Percentiles rank a stretch among this genome's conserved stretches.
phyloP scores from a whole-genome alignment of 768 basidiomycete genomes.

The Artomyces pyxidatus region DNA sequence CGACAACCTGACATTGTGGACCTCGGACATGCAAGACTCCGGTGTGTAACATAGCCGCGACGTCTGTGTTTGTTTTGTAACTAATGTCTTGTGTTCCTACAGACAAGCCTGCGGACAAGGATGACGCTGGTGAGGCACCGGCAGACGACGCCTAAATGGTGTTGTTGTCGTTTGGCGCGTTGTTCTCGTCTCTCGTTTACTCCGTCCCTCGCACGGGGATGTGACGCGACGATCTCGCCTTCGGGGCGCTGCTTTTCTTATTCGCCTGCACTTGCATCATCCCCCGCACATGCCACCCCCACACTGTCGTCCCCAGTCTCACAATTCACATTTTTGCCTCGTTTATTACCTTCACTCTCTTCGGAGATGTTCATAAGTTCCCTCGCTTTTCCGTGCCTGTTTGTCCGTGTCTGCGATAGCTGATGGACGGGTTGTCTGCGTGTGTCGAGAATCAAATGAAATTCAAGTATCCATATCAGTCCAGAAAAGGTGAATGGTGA shows the following conservation, averaged over 20 bases:
- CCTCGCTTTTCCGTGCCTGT: too few species aligned
- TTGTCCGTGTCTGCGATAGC: too few species aligned
- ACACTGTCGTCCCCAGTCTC: constrained; percentile 7
- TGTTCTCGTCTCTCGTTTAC: constrained; percentile 6
- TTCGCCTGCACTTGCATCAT: constrained; percentile 4
- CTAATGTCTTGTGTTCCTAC: constrained; percentile 15
- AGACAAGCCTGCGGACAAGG: constrained; percentile 72
- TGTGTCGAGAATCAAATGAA: too few species aligned
- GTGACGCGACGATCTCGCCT: neutral
- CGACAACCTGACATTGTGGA: constrained; percentile 98
- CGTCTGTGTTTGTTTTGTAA: neutral
- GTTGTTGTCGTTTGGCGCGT: constrained; percentile 3
- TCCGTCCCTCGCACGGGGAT: neutral
- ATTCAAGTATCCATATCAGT: too few species aligned
- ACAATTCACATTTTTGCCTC: constrained; percentile 9
- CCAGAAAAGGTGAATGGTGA: too few species aligned
- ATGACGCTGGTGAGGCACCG: constrained; percentile 52
- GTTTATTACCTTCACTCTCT: constrained; percentile 1
- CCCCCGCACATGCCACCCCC: constrained; percentile 7
- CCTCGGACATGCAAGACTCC: constrained; percentile 93
- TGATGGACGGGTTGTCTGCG: too few species aligned
- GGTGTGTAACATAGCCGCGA: constrained; percentile 37
- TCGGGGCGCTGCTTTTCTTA: neutral
- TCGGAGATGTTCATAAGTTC: too few species aligned
- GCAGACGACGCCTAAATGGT: constrained; percentile 51